phyloP scores from a whole-genome alignment of 2,329 filamentous ascomycete genomes.

The Xylaria polymorpha region DNA sequence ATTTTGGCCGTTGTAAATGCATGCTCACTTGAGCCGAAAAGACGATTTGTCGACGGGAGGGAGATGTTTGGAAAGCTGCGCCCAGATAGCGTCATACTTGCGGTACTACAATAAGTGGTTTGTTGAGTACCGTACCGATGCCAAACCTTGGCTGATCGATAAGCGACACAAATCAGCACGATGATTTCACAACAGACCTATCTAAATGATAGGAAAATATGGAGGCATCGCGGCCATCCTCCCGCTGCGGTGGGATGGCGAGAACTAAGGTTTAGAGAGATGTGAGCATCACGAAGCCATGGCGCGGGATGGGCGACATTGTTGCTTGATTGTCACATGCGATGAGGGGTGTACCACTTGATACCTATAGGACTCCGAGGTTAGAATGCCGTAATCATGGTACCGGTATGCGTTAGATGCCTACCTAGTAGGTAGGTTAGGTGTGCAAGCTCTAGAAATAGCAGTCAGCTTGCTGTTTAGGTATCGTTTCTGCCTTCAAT shows the following conservation, averaged over 20 bases:
- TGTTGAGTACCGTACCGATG: neutral
- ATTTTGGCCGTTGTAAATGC: slow-evolving; percentile 2
- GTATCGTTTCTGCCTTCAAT: slow-evolving; percentile 14
- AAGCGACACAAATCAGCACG: neutral
- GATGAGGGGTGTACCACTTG: slow-evolving; percentile 11
- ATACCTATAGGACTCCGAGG: slow-evolving; percentile 1
- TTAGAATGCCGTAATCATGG: slow-evolving; percentile 1
- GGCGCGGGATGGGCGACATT: neutral
- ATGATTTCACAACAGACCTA: slow-evolving; percentile 8
- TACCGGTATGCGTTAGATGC: neutral
- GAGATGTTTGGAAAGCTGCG: neutral
- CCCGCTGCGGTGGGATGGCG: neutral
- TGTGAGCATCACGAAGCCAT: slow-evolving; percentile 15
- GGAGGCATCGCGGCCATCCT: neutral
- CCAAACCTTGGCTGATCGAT: slow-evolving; percentile 17
- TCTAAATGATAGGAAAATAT: neutral
- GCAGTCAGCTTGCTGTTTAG: neutral
- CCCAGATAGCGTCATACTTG: slow-evolving; percentile 34
- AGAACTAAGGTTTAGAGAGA: neutral
- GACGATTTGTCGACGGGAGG: slow-evolving; percentile 22
- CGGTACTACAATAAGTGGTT: slow-evolving; percentile 15
- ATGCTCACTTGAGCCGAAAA: slow-evolving; percentile 6
- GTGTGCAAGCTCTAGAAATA: slow-evolving; percentile 6
- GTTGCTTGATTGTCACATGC: slow-evolving; percentile 2
- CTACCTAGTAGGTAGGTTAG: too few species aligned